Evolutionary conservation across 1,139 yeast species (phyloP), one percentile per base, ranked within the genome.

Genomic region (Arxiozyma slooffiae): DNA sequence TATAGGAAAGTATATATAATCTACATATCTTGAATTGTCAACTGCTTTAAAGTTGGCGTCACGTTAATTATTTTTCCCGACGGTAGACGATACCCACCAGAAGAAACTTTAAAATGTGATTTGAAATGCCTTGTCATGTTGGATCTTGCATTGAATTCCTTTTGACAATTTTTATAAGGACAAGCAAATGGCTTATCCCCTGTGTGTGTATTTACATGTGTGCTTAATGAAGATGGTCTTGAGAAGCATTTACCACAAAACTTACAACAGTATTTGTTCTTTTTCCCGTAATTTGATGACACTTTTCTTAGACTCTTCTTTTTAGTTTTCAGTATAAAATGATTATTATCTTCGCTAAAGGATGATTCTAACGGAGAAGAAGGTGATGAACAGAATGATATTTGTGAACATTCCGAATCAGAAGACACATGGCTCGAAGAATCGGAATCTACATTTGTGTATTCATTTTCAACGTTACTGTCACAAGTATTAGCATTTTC

Each of bases 161-260:
- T 78, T 1, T 81, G 82, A 67, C 96, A 88, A 24, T 76, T 77
- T 0, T 70, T 71, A 76, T 81, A 79, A 11, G 77, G 77, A 63
- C 96, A 88, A 53, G 69, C 70, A 68, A 77, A 85, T 24, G 92
- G 87, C 66, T 85, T 85, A 62, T 85, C 92, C 5, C 96, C 96
- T 0, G 96, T 86, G 64, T 88, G 96, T 2, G 88, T 81, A 64
- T 85, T 82, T 68, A 79, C 75, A 68, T 88, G 96, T 4, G 92
- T 86, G 60, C 80, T 84, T 52, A 87, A 71, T 2, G 92, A 83
- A 11, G 88, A 81, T 1, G 96, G 95, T 53, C 96, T 73, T 49
- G 85, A 82, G 70, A 88, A 87, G 47, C 79, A 80, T 65, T 86
- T 86, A 49, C 79, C 76, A 67, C 96, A 88, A n/a, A 80, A 73